Base-by-base conservation (phyloP, 1,139 yeast genomes). In the Taphrina communis region DNA sequence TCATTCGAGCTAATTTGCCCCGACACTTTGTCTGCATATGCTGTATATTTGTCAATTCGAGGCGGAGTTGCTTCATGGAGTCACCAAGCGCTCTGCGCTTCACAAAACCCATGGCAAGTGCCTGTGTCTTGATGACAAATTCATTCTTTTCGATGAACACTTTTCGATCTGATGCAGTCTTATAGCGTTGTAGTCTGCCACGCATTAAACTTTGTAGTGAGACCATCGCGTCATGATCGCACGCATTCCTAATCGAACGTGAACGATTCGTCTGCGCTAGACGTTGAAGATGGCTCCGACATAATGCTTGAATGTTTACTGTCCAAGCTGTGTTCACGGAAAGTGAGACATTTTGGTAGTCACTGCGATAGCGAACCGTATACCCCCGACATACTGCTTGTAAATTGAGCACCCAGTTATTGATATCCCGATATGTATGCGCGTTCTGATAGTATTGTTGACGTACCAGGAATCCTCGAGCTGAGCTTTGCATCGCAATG, bases 321-420 rank as follows among this genome's bases (percentile, higher is more conserved):
- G 50, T 36, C 46, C 42, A 36, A 7, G 31, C 39, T 17, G 53
- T 52, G 39, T 60, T 60, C 44, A 60, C 53, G 9, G 36, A 44
- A 39, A 60, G 38, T 7, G 41, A 35, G 19, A 41, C 38, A 7
- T 48, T 35, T 17, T 36, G 46, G 14, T 41, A 36, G 42, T 41
- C 17, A 11, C 39, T 19, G 39, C 48, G 57, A 38, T 38, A 35
- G 12, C 65, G 56, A 9, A 35, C 38, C 4, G 55, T 59, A 21
- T 55, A 55, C 8, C 67, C 67, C 6, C 60, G 67, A 31, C 48
- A 42, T 6, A 38, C 56, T 51, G 85, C 79, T 74, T 87, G 90
- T 1, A 86, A 75, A 48, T 65, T 73, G 14, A 68, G 70, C n/a
- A 70, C 70, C 36, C 69, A 74, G 12, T 62, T 52, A 31, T 51